phyloP scores from a whole-genome alignment of 2,329 filamentous ascomycete genomes.

The Blastomyces emzantsi region DNA sequence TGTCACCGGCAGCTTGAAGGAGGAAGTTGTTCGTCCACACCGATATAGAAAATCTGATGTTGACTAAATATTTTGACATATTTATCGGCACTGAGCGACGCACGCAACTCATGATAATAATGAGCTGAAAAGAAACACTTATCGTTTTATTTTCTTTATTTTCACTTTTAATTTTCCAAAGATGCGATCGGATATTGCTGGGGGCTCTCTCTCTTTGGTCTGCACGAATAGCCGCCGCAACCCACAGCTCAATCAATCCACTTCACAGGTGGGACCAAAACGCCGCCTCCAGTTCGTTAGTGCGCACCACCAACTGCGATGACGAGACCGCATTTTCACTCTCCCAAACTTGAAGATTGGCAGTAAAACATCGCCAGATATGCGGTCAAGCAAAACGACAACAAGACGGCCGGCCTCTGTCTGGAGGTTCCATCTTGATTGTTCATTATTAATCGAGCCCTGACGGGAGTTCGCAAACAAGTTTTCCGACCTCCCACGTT shows the following conservation, averaged over 20 bases:
- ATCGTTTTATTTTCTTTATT: no score
- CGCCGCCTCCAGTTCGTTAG: not conserved
- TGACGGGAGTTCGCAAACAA: not conserved
- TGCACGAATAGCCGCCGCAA: not conserved
- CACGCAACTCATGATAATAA: not conserved
- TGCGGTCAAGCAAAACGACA: conserved; percentile 3
- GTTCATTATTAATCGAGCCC: not conserved
- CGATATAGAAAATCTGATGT: no score
- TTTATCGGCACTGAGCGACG: no score
- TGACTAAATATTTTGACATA: no score
- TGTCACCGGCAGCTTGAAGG: not conserved
- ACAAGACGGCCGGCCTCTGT: not conserved
- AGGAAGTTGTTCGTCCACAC: not conserved
- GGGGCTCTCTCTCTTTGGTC: not conserved
- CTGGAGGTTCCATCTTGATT: not conserved
- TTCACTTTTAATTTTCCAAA: not conserved
- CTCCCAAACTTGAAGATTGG: no score
- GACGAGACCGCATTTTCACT: not conserved
- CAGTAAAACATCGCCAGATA: not conserved
- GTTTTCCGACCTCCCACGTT: not conserved
- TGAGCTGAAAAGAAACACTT: not conserved
- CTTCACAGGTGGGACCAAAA: not conserved
- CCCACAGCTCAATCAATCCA: not conserved
- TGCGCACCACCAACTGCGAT: not conserved
- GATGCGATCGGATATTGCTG: not conserved